Evolutionary conservation across 179 eudicot species (phyloP).

Genomic region (Vitellaria paradoxa): DNA sequence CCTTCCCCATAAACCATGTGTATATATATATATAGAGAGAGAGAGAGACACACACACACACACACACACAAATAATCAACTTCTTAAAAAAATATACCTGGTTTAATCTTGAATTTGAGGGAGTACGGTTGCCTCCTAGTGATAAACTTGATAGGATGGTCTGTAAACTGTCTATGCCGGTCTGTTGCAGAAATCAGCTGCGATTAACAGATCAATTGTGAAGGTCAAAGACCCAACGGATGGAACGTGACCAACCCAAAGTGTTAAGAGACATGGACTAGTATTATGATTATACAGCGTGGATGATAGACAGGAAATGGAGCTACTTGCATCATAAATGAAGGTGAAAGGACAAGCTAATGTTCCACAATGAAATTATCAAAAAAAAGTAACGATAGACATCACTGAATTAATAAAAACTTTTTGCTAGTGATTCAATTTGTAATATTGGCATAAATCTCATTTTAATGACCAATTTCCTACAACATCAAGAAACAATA

Average conservation of each 20-base stretch:
- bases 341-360: background rate
- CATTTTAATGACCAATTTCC: background rate
- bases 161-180: slow-evolving; percentile 88
- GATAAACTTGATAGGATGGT: slow-evolving; percentile 92
- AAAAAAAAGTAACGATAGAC: background rate
- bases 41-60: no score
- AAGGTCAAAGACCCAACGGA: background rate
- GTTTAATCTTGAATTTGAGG: slow-evolving; percentile 87
- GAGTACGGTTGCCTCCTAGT: slow-evolving; percentile 78
- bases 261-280: background rate
- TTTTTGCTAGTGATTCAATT: background rate
- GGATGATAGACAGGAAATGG: no score
- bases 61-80: no score
- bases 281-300: background rate
- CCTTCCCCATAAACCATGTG: no score
- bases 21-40: no score
- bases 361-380: background rate
- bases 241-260: background rate
- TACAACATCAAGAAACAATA: background rate
- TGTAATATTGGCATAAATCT: background rate
- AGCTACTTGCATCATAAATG: background rate
- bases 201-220: slow-evolving; percentile 18
- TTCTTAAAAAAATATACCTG: slow-evolving; percentile 44
- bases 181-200: slow-evolving; percentile 96
- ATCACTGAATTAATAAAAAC: background rate